Conservation (phyloP, 495 filamentous ascomycete genomes). For the Hapsidospora chrysogenum region DNA sequence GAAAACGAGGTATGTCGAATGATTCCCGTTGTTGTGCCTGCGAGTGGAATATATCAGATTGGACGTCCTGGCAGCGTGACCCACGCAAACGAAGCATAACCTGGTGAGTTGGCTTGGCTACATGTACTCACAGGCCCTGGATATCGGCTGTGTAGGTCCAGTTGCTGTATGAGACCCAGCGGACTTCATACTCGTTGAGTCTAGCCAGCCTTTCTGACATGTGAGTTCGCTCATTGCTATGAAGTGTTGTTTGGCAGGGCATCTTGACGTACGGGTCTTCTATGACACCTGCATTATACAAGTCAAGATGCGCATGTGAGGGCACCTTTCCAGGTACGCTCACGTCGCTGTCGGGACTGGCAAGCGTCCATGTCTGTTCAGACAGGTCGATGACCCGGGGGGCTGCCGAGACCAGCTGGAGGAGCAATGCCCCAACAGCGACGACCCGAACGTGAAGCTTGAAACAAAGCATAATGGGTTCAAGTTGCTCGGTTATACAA, state of each 20-base stretch:
- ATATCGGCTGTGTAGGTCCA: constrained; percentile 48
- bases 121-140: constrained; percentile 23
- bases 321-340: constrained; percentile 43
- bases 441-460: too few species aligned
- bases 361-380: constrained; percentile 36
- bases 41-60: constrained; percentile 2
- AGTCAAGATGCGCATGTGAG: constrained; percentile 46
- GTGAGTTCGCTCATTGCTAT: constrained; percentile 7
- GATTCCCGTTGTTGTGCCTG: constrained; percentile 6
- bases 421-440: neutral
- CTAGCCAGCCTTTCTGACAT: constrained; percentile 17
- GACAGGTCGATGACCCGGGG: constrained; percentile 25
- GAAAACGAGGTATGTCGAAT: constrained; percentile 37
- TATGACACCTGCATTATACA: constrained; percentile 34
- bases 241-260: neutral
- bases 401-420: neutral
- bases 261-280: constrained; percentile 30
- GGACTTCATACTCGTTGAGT: constrained; percentile 44
- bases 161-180: constrained; percentile 41
- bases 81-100: too few species aligned
- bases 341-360: constrained; percentile 31
- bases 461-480: too few species aligned
- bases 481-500: too few species aligned
- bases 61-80: neutral
- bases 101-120: too few species aligned